Evolutionary conservation across 1,139 yeast genomes (phyloP).

Genomic region (Taiozyma sp.): DNA sequence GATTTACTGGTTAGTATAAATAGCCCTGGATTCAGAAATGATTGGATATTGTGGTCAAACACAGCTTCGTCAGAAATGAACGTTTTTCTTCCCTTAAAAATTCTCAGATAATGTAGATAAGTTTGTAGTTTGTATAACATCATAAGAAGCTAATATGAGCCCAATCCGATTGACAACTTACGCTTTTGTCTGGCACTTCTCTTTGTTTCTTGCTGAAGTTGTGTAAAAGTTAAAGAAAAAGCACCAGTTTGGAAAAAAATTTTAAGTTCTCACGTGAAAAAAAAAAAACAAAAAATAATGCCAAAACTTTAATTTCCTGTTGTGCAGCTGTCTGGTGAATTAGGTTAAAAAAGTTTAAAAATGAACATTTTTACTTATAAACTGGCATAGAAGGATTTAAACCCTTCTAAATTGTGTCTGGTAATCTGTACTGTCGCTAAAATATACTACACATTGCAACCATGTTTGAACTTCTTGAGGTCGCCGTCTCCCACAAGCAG

Average conservation of each 20-base stretch:
- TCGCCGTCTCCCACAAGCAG: neutral
- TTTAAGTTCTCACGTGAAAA: neutral
- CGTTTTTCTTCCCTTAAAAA: constrained; percentile 13
- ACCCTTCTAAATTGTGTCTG: neutral
- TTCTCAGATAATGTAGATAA: constrained; percentile 27
- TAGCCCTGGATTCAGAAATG: no score
- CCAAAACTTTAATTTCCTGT: neutral
- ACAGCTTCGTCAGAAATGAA: neutral
- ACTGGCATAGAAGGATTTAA: no score
- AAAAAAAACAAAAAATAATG: neutral
- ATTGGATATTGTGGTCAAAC: no score
- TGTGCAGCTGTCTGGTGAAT: neutral
- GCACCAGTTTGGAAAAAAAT: neutral
- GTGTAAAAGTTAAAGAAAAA: neutral
- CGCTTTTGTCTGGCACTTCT: neutral
- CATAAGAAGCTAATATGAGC: constrained; percentile 4
- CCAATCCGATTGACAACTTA: neutral
- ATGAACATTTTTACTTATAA: neutral
- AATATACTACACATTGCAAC: neutral
- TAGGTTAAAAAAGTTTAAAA: neutral
- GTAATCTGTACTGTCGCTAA: neutral
- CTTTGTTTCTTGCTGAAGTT: neutral
- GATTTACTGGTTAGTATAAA: no score
- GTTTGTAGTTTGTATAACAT: constrained; percentile 13
- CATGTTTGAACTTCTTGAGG: neutral